Evolutionary conservation across 2,329 filamentous ascomycete genomes (phyloP).

Genomic region (Aspergillus oerlinghausenensis): DNA sequence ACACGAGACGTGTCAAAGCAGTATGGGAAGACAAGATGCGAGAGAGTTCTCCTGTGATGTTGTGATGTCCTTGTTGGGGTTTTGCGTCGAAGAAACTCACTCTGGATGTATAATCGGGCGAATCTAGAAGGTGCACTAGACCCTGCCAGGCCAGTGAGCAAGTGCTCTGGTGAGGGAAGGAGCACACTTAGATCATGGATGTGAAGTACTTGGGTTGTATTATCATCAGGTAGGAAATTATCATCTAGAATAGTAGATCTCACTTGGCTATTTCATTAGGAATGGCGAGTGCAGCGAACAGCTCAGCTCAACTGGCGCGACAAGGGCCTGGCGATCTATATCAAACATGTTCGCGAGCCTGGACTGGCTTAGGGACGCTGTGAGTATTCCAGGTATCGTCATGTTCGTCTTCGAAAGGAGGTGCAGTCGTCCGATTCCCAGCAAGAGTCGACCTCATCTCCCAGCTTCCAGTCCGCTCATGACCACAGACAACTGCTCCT

Average conservation of each 20-base stretch:
- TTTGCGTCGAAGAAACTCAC: neutral
- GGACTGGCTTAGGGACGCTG: slow-evolving; percentile 40
- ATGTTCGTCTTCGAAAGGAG: slow-evolving; percentile 45
- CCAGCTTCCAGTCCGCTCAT: slow-evolving; percentile 56
- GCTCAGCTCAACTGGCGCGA: neutral
- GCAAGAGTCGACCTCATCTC: slow-evolving; percentile 42
- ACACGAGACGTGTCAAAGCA: neutral
- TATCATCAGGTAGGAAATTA: neutral
- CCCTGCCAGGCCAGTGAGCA: neutral
- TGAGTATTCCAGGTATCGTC: slow-evolving; percentile 33
- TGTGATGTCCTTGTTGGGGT: neutral
- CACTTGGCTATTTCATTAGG: neutral
- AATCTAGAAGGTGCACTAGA: neutral
- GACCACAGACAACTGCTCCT: slow-evolving; percentile 30
- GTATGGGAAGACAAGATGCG: neutral
- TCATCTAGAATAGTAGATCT: neutral
- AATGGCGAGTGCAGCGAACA: neutral
- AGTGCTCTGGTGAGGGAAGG: neutral
- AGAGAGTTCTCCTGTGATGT: neutral
- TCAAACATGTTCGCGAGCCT: slow-evolving; percentile 48
- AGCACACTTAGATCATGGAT: neutral
- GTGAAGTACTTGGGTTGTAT: neutral
- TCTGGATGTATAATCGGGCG: neutral
- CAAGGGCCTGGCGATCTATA: slow-evolving; percentile 1
- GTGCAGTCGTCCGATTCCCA: slow-evolving; percentile 15